Conservation (phyloP, 768 basidiomycete species). For the Melanogaster broomeanus region DNA sequence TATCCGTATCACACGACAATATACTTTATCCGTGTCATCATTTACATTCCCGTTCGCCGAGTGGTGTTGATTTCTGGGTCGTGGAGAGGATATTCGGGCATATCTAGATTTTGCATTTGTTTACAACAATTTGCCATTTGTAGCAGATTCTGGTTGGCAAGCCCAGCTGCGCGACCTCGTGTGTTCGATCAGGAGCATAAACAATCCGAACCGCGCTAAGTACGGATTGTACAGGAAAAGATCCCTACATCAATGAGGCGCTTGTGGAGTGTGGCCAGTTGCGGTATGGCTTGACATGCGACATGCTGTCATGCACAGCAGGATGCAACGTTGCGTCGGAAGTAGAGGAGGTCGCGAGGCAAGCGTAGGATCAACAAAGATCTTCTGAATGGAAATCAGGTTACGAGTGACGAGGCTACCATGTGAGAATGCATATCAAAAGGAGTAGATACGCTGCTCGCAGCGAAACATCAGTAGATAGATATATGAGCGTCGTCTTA, state of each 20-base stretch:
- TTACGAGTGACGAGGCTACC: not conserved
- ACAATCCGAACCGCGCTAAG: constrained; percentile 3
- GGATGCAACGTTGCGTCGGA: constrained; percentile 17
- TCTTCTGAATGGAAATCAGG: constrained; percentile 11
- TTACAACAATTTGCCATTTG: constrained; percentile 1
- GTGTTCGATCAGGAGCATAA: not conserved
- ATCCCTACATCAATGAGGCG: constrained; percentile 17
- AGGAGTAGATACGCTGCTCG: not conserved
- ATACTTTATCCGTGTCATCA: not conserved
- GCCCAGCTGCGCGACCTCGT: constrained; percentile 4
- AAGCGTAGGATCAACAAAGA: constrained; percentile 2
- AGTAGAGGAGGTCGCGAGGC: constrained; percentile 4
- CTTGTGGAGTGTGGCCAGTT: constrained; percentile 13
- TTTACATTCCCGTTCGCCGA: not conserved
- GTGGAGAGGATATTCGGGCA: not conserved
- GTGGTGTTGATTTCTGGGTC: constrained; percentile 4
- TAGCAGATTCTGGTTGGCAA: constrained; percentile 6
- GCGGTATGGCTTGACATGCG: constrained; percentile 24
- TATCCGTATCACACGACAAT: constrained; percentile 1
- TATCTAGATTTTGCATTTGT: constrained; percentile 6
- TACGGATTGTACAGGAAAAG: not conserved
- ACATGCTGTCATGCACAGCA: constrained; percentile 24
- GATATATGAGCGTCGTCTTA: not conserved
- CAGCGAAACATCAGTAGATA: not conserved
- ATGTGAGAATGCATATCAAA: not conserved